Percentiles rank a stretch among this genome's conserved stretches.
Evolutionary conservation across 2,329 filamentous ascomycete genomes (phyloP).

Genomic region (Didymella pinodella): DNA sequence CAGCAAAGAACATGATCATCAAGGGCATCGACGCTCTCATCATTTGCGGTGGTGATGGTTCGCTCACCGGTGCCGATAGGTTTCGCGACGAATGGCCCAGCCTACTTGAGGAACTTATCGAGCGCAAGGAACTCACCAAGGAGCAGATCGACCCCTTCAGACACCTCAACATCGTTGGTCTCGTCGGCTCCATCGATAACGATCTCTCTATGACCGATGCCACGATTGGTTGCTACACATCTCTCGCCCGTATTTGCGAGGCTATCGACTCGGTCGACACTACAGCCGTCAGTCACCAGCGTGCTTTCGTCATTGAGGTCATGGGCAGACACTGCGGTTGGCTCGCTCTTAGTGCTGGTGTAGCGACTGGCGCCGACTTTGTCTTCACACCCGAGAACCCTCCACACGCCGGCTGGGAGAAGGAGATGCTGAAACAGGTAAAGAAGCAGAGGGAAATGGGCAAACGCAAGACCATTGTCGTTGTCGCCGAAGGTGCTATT

Average conservation of each 20-base stretch:
- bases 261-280: conserved; percentile 97
- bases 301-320: conserved; percentile 93
- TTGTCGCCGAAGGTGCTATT: conserved; percentile 90
- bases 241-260: conserved; percentile 90
- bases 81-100: conserved; percentile 94
- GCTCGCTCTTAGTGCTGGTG: conserved; percentile 94
- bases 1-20: conserved; percentile 92
- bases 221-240: conserved; percentile 96
- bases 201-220: conserved; percentile 97
- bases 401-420: conserved; percentile 83
- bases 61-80: conserved; percentile 88
- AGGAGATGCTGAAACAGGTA: conserved; percentile 40
- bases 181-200: conserved; percentile 98
- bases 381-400: conserved; percentile 97
- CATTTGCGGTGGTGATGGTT: conserved; percentile 94
- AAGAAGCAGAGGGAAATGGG: conserved; percentile 81
- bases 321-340: conserved; percentile 99
- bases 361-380: conserved; percentile 94
- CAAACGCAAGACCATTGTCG: conserved; percentile 97
- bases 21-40: conserved; percentile 95
- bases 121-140: conserved; percentile 72
- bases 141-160: conserved; percentile 78
- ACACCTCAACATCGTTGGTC: conserved; percentile 92
- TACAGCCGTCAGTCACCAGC: conserved; percentile 90
- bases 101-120: conserved; percentile 83